Evolutionary conservation across 192 early-diverging fungal species (phyloP), one percentile per base, ranked within the genome.

Genomic region (Oehlia diaphana): DNA sequence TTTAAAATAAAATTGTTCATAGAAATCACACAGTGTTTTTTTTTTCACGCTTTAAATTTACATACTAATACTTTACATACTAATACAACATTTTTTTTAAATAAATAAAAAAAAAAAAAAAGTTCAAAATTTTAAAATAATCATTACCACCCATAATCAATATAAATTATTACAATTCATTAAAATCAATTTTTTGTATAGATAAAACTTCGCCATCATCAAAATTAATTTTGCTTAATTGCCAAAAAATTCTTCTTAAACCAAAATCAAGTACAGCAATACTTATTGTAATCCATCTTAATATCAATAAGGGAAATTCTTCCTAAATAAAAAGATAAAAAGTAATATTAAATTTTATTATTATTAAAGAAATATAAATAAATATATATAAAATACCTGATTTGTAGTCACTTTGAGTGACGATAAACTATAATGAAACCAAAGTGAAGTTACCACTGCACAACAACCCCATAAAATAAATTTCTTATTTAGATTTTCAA

Each of bases 361-460:
- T 49, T 6, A 0, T 26, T 26, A 26, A 26, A 26, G 26, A 26
- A 37, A 70, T 14, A 26, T 21, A n/a, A n/a, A n/a, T n/a, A n/a
- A n/a, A 35, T n/a, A n/a, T n/a, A 9, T 6, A 5, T 21, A 70
- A 28, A 28, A 33, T 62, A 69, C 82, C 62, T 84, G 76, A 49
- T 83, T 82, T 10, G 80, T 71, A 49, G 83, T 77, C 4, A 84
- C 80, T 19, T 84, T 73, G 70, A 90, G 88, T 0, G 88, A 87
- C 65, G 88, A 84, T 33, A 90, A 37, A 78, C 86, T 90, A 66
- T 87, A 90, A 63, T 88, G 88, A 76, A 90, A 83, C 89, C 89
- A 90, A 47, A 90, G 86, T 63, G 83, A 66, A 42, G 85, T 69
- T 2, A 88, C 85, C 68, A 89, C 73, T 26, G 83, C 64, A 44